Percentiles rank a stretch among this genome's conserved stretches.
Conservation (phyloP, 306 rosid genomes). For the Fragaria nilgerrensis region DNA sequence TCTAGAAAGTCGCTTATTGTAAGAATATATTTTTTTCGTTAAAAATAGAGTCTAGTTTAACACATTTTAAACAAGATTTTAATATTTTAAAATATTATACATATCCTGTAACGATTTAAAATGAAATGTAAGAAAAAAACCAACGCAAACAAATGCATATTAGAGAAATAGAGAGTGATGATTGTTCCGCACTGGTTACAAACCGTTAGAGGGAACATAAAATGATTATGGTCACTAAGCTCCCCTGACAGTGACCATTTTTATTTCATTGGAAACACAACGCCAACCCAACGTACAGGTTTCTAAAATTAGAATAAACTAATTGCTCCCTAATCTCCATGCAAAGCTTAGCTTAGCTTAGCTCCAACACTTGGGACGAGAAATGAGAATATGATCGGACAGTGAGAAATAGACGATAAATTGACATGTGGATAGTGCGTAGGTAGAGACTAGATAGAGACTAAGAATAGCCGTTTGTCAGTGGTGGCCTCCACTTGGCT, state of each 20-base stretch:
- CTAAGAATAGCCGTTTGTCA: conserved; percentile 36
- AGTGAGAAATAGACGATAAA: conserved; percentile 19
- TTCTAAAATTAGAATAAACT: not conserved
- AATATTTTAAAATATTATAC: too few species aligned
- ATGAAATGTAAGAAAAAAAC: too few species aligned
- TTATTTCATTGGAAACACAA: conserved; percentile 1
- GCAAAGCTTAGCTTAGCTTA: conserved; percentile 3
- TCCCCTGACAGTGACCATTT: not conserved
- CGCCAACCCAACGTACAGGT: not conserved
- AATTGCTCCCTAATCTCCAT: conserved; percentile 14
- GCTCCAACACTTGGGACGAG: conserved; percentile 1
- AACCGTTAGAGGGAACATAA: conserved; percentile 45
- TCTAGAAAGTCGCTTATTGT: too few species aligned
- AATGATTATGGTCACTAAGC: conserved; percentile 29
- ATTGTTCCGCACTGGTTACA: conserved; percentile 20
- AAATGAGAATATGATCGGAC: not conserved
- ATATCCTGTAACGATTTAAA: too few species aligned
- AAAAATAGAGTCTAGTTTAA: too few species aligned
- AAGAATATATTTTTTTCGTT: too few species aligned
- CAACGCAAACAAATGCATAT: not conserved
- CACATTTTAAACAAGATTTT: fast-evolving
- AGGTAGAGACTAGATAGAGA: not conserved
- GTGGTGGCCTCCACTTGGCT: conserved; percentile 27
- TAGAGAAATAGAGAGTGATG: conserved; percentile 6
- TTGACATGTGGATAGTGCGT: conserved; percentile 19